Evolutionary conservation across 345 rosid genomes (phyloP).

Genomic region (Xanthoceras sorbifolium): DNA sequence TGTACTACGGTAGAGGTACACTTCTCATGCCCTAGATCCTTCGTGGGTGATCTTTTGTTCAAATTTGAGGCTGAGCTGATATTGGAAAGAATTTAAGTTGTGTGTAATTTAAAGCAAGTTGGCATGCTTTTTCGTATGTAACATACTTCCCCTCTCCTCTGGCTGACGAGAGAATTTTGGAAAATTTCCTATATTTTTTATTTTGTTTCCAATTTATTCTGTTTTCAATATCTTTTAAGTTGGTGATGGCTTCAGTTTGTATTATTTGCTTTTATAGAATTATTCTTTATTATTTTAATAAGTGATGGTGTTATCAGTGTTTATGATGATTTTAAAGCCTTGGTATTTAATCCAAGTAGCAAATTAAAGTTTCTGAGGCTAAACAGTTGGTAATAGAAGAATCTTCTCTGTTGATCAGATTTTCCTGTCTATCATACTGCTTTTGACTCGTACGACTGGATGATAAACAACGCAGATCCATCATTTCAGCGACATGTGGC

Average conservation of each 20-base stretch:
- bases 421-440: slow-evolving; percentile 96
- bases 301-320: not conserved
- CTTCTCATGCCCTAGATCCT: not conserved
- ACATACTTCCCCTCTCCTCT: no score
- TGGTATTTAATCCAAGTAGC: not conserved
- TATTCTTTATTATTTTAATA: not conserved
- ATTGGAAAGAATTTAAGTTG: not conserved
- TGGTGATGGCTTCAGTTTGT: not conserved
- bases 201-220: not conserved
- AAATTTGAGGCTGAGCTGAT: not conserved
- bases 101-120: not conserved
- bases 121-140: not conserved
- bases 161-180: not conserved
- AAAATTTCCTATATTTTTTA: not conserved
- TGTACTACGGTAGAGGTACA: slow-evolving; percentile 90
- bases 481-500: slow-evolving; percentile 86
- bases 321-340: not conserved
- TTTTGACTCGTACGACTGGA: slow-evolving; percentile 84
- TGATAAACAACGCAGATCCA: slow-evolving; percentile 72
- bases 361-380: slow-evolving; percentile 6
- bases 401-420: slow-evolving; percentile 44
- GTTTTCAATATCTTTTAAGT: not conserved
- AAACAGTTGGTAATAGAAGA: slow-evolving; percentile 1
- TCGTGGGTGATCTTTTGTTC: not conserved
- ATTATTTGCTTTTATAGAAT: not conserved